Percentiles rank a stretch among this genome's conserved stretches.
phyloP scores from a whole-genome alignment of 108 stramenopile species.

The Pseudonitzschia multistriata region DNA sequence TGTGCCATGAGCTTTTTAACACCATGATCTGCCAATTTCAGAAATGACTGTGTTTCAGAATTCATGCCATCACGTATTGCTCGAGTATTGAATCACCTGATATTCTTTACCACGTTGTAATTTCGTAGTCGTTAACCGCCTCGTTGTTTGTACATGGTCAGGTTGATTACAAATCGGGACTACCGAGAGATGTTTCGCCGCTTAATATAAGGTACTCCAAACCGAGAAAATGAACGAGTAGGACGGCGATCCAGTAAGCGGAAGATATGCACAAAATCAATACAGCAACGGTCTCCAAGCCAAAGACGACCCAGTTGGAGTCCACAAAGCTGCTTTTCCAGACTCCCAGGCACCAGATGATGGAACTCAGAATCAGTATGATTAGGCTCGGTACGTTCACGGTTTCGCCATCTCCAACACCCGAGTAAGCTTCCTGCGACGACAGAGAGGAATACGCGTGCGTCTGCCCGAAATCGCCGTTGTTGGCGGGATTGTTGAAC shows the following conservation, averaged over 20 bases:
- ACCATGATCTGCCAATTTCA: too few relatives aligned
- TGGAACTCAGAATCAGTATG: conserved; percentile 24
- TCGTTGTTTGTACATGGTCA: conserved; percentile 77
- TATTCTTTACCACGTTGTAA: too few relatives aligned
- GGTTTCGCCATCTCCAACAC: conserved; percentile 3
- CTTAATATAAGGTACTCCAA: background rate
- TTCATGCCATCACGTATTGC: too few relatives aligned
- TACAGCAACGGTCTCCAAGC: conserved; percentile 60
- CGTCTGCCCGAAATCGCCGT: background rate
- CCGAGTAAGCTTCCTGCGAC: too few relatives aligned
- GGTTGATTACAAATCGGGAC: conserved; percentile 81
- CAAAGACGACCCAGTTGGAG: conserved; percentile 56
- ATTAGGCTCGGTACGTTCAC: conserved; percentile 30
- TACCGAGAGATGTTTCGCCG: conserved; percentile 69
- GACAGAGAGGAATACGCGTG: background rate
- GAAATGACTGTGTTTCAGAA: too few relatives aligned
- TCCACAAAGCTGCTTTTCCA: conserved; percentile 74
- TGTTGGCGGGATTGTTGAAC: conserved; percentile 1
- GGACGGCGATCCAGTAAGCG: conserved; percentile 46
- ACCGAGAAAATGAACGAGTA: conserved; percentile 14
- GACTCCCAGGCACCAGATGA: conserved; percentile 68
- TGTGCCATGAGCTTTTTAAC: too few relatives aligned
- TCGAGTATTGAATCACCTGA: too few relatives aligned
- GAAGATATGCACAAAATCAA: conserved; percentile 45
- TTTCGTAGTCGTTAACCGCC: too few relatives aligned